Evolutionary conservation across 2,329 filamentous ascomycete genomes (phyloP), one percentile per base, ranked within the genome.

Genomic region (Penicillium brasilianum): DNA sequence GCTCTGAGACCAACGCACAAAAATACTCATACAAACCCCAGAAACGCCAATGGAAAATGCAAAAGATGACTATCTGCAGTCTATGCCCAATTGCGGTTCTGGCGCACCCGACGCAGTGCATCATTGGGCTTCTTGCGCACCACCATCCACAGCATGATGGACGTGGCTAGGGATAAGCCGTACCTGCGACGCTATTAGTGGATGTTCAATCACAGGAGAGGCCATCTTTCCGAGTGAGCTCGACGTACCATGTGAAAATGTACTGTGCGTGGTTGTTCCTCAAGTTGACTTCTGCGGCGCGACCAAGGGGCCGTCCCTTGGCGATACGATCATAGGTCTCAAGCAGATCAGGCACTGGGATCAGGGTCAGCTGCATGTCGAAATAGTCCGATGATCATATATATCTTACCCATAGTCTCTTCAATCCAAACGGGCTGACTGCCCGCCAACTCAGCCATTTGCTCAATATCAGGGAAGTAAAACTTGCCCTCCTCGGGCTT

Each of bases 221-320:
- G 14, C 28, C 22, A 2, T 46, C 28, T 1, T n/a, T 34, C 18
- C 11, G 49, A 14, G 13, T 13, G 36, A 55, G 18, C 34, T 30
- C 10, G 36, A 79, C 88, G 73, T 87, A 98, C 95, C 95, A 99
- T 68, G 95, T 99, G 77, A 97, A 95, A 69, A 99, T 99, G 78
- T 99, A 99, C 82, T 98, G 95, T 66, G 92, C 88, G 78, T 99
- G 95, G 79, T 96, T 98, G 76, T 99, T 99, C 76, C 92, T 87
- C 73, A 99, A 81, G 75, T 96, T 96, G 62, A 99, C 93, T 79
- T 96, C 92, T 4, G 95, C 86, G 7, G 92, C 81, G 73, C 94
- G 86, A 14, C 93, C 95, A 74, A 97, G 94, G 1, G 95, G 95
- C 61, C 97, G 89, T 30, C 95, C 95, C 70, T 90, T 90, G 14